Conservation (phyloP, 2,329 filamentous ascomycete species). For the Penicillium occitanis region DNA sequence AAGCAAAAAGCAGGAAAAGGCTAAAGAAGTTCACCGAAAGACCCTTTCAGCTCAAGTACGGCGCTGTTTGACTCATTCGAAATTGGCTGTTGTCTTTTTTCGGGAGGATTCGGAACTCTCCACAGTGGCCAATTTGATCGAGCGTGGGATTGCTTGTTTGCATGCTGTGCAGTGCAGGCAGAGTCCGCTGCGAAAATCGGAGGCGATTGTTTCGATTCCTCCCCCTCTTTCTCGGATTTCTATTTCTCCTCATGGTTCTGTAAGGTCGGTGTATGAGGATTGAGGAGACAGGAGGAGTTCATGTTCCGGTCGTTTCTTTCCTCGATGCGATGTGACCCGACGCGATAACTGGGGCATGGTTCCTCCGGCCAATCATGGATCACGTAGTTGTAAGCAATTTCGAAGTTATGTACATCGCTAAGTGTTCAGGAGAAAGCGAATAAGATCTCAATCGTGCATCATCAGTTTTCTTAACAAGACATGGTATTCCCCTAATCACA, state of each 20-base stretch:
- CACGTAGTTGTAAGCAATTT: background rate
- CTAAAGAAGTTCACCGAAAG: slow-evolving; percentile 1
- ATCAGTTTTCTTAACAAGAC: background rate
- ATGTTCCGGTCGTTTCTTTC: background rate
- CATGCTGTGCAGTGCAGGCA: too few species aligned
- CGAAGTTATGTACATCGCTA: background rate
- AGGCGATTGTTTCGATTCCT: background rate
- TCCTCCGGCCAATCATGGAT: background rate
- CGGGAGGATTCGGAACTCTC: slow-evolving; percentile 7
- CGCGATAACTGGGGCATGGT: background rate
- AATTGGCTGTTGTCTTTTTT: slow-evolving; percentile 10
- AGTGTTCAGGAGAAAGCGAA: background rate
- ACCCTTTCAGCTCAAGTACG: background rate
- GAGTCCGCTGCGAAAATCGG: slow-evolving; percentile 7
- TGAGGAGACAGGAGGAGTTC: background rate
- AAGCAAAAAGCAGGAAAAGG: background rate
- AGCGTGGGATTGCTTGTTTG: background rate
- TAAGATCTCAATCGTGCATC: background rate
- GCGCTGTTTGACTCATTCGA: slow-evolving; percentile 3
- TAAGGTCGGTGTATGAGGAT: background rate
- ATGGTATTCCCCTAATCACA: background rate
- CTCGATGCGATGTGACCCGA: background rate
- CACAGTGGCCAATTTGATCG: background rate
- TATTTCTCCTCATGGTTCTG: background rate
- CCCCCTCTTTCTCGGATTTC: background rate